Evolutionary conservation across 345 rosid genomes (phyloP).

Genomic region (Pugionium dolabratum): DNA sequence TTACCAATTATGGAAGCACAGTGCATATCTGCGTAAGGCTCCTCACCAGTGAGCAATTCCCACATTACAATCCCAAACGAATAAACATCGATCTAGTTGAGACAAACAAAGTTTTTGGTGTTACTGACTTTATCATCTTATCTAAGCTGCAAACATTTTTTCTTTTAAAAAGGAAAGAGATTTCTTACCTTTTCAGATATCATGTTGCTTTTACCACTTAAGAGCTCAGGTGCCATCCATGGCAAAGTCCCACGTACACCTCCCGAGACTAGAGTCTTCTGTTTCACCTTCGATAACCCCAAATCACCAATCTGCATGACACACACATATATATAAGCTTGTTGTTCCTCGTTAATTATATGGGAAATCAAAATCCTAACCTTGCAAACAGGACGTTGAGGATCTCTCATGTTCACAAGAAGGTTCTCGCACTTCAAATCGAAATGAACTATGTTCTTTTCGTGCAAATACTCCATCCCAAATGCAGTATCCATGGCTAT

Average conservation of each 20-base stretch:
- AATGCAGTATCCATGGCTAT: slow-evolving; percentile 98
- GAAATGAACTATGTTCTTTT: slow-evolving; percentile 94
- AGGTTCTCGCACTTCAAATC: slow-evolving; percentile 98
- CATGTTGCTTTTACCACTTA: slow-evolving; percentile 97
- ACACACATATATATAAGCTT: slow-evolving; percentile 18
- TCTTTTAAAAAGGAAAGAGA: not conserved
- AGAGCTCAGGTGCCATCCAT: slow-evolving; percentile 99
- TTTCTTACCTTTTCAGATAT: slow-evolving; percentile 86
- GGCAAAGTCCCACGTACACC: slow-evolving; percentile 99
- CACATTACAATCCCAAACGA: slow-evolving; percentile 98
- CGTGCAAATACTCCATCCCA: slow-evolving; percentile 99
- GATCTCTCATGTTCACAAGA: slow-evolving; percentile 97
- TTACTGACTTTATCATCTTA: not conserved
- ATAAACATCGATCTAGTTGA: slow-evolving; percentile 84
- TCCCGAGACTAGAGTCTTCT: slow-evolving; percentile 90
- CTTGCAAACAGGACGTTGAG: slow-evolving; percentile 98
- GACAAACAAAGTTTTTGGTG: slow-evolving; percentile 15
- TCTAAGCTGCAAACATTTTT: slow-evolving; percentile 6
- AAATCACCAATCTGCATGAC: slow-evolving; percentile 82
- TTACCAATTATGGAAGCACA: slow-evolving; percentile 97
- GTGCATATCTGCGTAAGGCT: slow-evolving; percentile 91
- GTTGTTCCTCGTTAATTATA: not conserved
- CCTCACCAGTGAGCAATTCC: slow-evolving; percentile 96
- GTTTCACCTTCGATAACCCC: slow-evolving; percentile 94
- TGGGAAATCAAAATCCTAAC: slow-evolving; percentile 38